Percentiles rank a stretch among this genome's conserved stretches.
Evolutionary conservation across 192 early-diverging fungal genomes (phyloP).

Genomic region (Mortierella antarctica): DNA sequence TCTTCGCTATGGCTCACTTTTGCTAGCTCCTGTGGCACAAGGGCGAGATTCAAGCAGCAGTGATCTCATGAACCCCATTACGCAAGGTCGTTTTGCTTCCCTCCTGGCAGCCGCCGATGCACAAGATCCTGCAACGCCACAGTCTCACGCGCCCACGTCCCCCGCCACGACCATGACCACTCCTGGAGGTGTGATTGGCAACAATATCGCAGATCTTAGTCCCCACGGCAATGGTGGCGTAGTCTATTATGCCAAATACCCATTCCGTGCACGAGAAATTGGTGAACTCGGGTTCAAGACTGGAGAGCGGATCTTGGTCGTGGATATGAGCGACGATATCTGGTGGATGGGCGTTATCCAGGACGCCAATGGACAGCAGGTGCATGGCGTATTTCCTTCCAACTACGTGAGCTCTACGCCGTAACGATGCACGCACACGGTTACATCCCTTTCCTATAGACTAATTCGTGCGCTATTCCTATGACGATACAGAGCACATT

Average conservation of each 20-base stretch:
- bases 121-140: not conserved
- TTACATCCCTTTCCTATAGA: too few species aligned
- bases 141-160: conserved; percentile 10
- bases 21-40: not conserved
- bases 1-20: not conserved
- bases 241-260: conserved; percentile 76
- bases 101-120: conserved; percentile 11
- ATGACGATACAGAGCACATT: too few species aligned
- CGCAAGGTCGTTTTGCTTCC: conserved; percentile 19
- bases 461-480: too few species aligned
- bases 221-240: conserved; percentile 9
- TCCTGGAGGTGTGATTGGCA: conserved; percentile 11
- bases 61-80: conserved; percentile 16
- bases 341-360: conserved; percentile 87
- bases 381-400: conserved; percentile 83
- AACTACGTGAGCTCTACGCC: conserved; percentile 69
- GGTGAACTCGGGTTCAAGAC: conserved; percentile 78
- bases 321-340: conserved; percentile 81
- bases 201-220: not conserved
- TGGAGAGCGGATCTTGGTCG: conserved; percentile 78
- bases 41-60: conserved; percentile 24
- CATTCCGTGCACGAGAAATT: conserved; percentile 77
- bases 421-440: not conserved
- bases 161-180: conserved; percentile 33
- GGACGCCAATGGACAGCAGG: conserved; percentile 55